phyloP scores from a whole-genome alignment of 306 rosid species.

The Benincasa hispida region DNA sequence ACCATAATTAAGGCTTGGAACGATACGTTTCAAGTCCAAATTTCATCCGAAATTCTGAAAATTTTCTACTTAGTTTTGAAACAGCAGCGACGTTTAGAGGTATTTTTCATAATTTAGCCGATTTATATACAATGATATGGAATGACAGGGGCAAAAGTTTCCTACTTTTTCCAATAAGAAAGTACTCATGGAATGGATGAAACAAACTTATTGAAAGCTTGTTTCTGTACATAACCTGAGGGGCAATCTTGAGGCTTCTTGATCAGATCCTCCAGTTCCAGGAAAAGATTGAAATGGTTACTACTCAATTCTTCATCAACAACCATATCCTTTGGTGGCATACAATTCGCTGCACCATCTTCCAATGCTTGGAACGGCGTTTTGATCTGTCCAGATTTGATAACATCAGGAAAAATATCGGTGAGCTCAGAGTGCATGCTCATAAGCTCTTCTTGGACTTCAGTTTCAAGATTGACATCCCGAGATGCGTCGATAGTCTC shows the following conservation, averaged over 20 bases:
- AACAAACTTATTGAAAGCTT: slow-evolving; percentile 42
- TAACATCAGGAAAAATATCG: slow-evolving; percentile 19
- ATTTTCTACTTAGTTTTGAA: too few species aligned
- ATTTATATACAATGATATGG: background rate
- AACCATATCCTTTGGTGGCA: slow-evolving; percentile 25
- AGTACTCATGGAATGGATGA: slow-evolving; percentile 13
- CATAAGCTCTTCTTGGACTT: background rate
- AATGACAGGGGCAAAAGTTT: background rate
- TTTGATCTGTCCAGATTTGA: slow-evolving; percentile 8
- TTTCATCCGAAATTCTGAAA: too few species aligned
- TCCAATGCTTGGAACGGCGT: slow-evolving; percentile 9
- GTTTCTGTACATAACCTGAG: slow-evolving; percentile 31
- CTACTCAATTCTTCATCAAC: slow-evolving; percentile 35
- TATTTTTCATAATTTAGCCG: too few species aligned
- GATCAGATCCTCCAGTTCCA: slow-evolving; percentile 72
- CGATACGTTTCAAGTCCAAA: too few species aligned
- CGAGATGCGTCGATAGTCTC: background rate
- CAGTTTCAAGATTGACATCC: background rate
- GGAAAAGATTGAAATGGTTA: slow-evolving; percentile 52
- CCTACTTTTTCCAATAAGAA: slow-evolving; percentile 11
- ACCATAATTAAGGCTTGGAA: too few species aligned
- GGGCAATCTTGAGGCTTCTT: slow-evolving; percentile 51
- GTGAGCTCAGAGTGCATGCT: slow-evolving; percentile 26
- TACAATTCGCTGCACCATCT: slow-evolving; percentile 8
- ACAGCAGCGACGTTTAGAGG: too few species aligned